Evolutionary conservation across 129 eudicot genomes (phyloP).

Genomic region (Ambrosia artemisiifolia): DNA sequence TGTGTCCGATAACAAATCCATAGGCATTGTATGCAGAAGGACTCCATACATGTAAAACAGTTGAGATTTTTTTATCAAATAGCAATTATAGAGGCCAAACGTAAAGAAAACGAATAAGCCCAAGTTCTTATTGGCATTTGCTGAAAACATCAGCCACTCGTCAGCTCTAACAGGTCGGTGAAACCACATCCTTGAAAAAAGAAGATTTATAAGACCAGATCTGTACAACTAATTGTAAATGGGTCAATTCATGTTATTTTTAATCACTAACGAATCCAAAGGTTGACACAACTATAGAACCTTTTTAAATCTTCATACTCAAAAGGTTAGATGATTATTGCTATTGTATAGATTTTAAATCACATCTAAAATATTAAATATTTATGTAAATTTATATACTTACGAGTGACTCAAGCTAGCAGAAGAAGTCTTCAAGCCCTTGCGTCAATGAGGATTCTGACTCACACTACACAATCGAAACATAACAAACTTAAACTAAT

Average conservation of each 20-base stretch:
- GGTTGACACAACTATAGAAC: no score
- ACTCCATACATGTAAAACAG: conserved; percentile 49
- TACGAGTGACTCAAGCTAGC: conserved; percentile 86
- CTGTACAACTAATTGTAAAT: background rate
- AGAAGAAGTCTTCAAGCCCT: conserved; percentile 51
- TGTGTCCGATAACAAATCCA: conserved; percentile 68
- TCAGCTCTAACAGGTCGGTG: conserved; percentile 83
- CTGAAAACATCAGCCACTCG: conserved; percentile 83
- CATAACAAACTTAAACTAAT: conserved; percentile 6
- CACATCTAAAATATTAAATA: background rate
- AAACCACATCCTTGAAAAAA: conserved; percentile 76
- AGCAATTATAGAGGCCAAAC: background rate
- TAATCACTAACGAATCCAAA: background rate
- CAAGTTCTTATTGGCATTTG: conserved; percentile 24
- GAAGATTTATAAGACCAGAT: background rate
- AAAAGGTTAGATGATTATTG: background rate
- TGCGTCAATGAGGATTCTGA: conserved; percentile 72
- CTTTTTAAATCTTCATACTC: background rate
- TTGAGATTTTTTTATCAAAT: background rate
- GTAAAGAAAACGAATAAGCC: background rate
- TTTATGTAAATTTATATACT: conserved; percentile 23
- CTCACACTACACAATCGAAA: background rate
- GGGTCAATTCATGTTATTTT: background rate
- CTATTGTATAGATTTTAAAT: background rate
- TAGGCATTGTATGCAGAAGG: conserved; percentile 65